phyloP scores from a whole-genome alignment of 192 early-diverging fungal species.

The Entomortierella lignicola region DNA sequence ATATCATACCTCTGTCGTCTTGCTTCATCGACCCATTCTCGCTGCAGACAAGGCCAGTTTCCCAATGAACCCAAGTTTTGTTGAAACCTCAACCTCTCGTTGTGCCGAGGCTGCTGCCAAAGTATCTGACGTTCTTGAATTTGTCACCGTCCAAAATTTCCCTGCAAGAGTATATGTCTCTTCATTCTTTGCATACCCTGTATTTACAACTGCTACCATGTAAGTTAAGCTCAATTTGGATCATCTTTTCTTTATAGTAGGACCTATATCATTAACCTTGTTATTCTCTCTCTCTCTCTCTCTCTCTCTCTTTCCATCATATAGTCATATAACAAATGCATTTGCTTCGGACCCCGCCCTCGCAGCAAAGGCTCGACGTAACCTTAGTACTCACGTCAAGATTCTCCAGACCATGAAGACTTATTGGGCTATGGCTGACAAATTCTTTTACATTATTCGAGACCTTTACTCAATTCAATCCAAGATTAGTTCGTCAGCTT shows the following conservation, averaged over 20 bases:
- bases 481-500: constrained; percentile 47
- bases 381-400: constrained; percentile 54
- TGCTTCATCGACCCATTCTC: constrained; percentile 62
- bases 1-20: constrained; percentile 58
- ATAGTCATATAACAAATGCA: constrained; percentile 58
- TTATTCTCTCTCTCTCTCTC: too few relatives aligned
- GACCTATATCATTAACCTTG: too few relatives aligned
- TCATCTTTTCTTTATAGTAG: too few relatives aligned
- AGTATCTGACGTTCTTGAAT: constrained; percentile 50
- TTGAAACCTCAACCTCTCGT: constrained; percentile 49
- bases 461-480: constrained; percentile 53
- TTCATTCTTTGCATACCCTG: constrained; percentile 58
- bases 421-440: constrained; percentile 67
- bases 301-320: not conserved
- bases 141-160: constrained; percentile 30
- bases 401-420: constrained; percentile 55
- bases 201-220: constrained; percentile 64
- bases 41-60: constrained; percentile 42
- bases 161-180: constrained; percentile 48
- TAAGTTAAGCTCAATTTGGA: too few relatives aligned
- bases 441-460: constrained; percentile 56
- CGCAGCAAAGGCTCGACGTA: constrained; percentile 51
- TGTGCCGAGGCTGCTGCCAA: constrained; percentile 58
- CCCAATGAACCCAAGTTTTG: constrained; percentile 44
- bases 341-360: constrained; percentile 55